Percentiles rank a stretch among this genome's conserved stretches.
phyloP scores from a whole-genome alignment of 805 yeast species.

The Jamesozyma piceae region DNA sequence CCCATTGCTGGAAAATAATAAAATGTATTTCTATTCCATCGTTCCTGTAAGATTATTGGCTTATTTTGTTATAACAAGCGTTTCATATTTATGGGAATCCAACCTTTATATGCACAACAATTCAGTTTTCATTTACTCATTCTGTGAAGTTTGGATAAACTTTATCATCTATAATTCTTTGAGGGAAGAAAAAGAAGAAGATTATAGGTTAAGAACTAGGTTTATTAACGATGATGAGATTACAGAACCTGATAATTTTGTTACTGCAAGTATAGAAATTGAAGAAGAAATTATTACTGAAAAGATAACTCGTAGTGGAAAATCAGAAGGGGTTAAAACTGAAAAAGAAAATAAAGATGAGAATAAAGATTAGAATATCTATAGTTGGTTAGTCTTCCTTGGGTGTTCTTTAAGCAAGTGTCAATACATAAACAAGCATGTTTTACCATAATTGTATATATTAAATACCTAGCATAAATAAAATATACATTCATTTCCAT shows the following conservation, averaged over 20 bases:
- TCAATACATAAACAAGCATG: no score
- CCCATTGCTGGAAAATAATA: slow-evolving; percentile 42
- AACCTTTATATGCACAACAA: slow-evolving; percentile 47
- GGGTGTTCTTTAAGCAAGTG: no score
- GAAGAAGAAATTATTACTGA: slow-evolving; percentile 1
- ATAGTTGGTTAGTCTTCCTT: not conserved
- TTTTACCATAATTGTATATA: no score
- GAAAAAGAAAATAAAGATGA: not conserved
- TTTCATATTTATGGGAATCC: slow-evolving; percentile 39
- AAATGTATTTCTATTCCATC: slow-evolving; percentile 45
- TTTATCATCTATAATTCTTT: slow-evolving; percentile 52
- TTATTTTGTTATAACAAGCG: slow-evolving; percentile 42
- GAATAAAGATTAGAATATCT: not conserved
- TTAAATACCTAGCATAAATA: no score
- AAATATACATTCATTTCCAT: no score
- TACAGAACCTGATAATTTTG: slow-evolving; percentile 4
- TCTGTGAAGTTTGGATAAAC: slow-evolving; percentile 62
- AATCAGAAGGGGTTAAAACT: not conserved
- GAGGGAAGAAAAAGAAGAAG: slow-evolving; percentile 51
- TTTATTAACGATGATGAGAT: slow-evolving; percentile 5
- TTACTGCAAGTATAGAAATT: slow-evolving; percentile 1
- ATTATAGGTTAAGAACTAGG: slow-evolving; percentile 29
- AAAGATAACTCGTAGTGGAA: not conserved
- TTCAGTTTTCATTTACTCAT: slow-evolving; percentile 48
- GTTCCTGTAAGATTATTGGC: slow-evolving; percentile 48